These are phyloP conservation scores for Comarum palustre DNA, from an alignment of 306 rosid species.

Conservation along the genomic window DNA sequence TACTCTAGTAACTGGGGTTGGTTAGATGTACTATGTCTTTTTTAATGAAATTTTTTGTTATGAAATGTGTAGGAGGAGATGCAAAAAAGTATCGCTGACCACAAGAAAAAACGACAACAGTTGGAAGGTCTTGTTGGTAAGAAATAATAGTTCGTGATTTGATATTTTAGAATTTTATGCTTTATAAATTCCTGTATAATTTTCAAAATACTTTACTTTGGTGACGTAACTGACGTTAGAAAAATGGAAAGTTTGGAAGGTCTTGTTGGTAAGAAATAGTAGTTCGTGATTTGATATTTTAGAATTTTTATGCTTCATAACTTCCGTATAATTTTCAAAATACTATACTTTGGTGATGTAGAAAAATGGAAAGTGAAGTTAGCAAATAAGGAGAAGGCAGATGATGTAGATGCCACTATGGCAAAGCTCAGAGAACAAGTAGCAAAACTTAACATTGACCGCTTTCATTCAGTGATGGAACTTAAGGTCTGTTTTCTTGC, in stretches of 20 bases:
- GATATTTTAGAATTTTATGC: conserved; percentile 10
- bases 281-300: conserved; percentile 19
- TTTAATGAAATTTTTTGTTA: neutral
- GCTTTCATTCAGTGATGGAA: conserved; percentile 54
- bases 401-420: conserved; percentile 53
- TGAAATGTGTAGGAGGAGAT: conserved; percentile 49
- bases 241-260: conserved; percentile 57
- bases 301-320: conserved; percentile 3
- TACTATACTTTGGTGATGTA: conserved; percentile 37
- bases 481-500: conserved; percentile 48
- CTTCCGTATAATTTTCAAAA: conserved; percentile 11
- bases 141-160: conserved; percentile 25
- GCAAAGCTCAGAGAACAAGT: conserved; percentile 66
- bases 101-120: conserved; percentile 45
- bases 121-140: conserved; percentile 53
- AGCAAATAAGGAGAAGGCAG: conserved; percentile 48
- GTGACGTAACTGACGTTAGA: conserved; percentile 53
- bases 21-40: conserved; percentile 5
- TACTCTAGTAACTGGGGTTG: neutral
- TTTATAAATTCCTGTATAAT: neutral
- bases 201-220: conserved; percentile 25
- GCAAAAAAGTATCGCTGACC: neutral
- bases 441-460: conserved; percentile 43
- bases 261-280: conserved; percentile 52
- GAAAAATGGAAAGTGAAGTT: conserved; percentile 61